Evolutionary conservation across 2,329 filamentous ascomycete genomes (phyloP).

Genomic region (Cladosporium sphaerospermum): DNA sequence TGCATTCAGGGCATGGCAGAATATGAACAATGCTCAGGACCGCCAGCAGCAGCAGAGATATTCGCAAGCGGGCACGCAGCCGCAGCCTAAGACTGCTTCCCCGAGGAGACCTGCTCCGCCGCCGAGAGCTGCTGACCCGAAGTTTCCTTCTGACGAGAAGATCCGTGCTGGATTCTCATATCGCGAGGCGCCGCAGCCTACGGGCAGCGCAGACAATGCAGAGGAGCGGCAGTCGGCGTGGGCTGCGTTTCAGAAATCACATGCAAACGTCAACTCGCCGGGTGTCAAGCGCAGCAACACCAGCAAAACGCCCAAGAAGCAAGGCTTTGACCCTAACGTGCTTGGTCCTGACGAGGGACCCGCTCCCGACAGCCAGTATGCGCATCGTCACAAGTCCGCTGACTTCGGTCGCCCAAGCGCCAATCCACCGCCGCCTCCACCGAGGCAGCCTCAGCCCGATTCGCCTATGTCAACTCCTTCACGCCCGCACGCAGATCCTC

Average conservation of each 20-base stretch:
- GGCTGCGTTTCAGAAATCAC: constrained; percentile 26
- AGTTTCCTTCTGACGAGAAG: constrained; percentile 32
- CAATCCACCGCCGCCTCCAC: constrained; percentile 30
- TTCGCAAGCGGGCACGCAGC: constrained; percentile 1
- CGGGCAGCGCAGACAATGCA: constrained; percentile 14
- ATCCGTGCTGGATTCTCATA: constrained; percentile 32
- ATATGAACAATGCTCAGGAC: constrained; percentile 39
- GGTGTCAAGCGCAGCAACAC: constrained; percentile 30
- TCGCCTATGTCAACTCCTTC: constrained; percentile 27
- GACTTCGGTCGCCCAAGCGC: constrained; percentile 20
- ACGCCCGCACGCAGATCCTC: constrained; percentile 33
- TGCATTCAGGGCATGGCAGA: constrained; percentile 45
- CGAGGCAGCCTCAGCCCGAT: constrained; percentile 31
- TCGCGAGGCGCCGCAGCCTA: constrained; percentile 17
- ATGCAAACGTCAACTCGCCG: constrained; percentile 24
- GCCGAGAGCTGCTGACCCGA: constrained; percentile 29
- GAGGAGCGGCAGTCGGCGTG: constrained; percentile 32
- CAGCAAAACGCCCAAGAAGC: constrained; percentile 42
- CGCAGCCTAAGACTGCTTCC: constrained; percentile 9
- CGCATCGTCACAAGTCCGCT: constrained; percentile 24
- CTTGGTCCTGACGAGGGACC: constrained; percentile 55
- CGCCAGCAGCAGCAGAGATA: constrained; percentile 17
- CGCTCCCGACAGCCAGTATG: constrained; percentile 32
- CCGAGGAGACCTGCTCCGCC: constrained; percentile 18
- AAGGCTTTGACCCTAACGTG: constrained; percentile 53